Percentiles rank a stretch among this genome's conserved stretches.
Evolutionary conservation across 768 basidiomycete genomes (phyloP).

Genomic region (Tulasnella sp.): DNA sequence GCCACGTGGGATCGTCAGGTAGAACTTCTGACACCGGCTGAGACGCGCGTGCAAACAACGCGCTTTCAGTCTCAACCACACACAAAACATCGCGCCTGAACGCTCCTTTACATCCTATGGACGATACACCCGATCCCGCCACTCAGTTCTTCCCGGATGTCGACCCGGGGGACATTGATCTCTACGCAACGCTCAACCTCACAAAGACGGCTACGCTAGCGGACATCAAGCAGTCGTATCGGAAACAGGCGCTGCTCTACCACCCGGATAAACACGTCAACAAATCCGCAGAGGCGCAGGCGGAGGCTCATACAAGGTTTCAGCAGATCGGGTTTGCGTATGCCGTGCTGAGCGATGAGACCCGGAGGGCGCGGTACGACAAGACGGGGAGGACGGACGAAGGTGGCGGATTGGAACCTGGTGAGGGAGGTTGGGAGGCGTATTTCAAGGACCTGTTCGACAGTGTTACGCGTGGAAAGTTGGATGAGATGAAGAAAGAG

Average conservation of each 20-base stretch:
- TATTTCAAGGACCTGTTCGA: constrained; percentile 91
- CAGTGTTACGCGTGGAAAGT: constrained; percentile 65
- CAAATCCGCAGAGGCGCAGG: background rate
- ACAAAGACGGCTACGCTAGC: constrained; percentile 42
- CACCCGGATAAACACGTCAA: constrained; percentile 19
- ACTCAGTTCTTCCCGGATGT: constrained; percentile 64
- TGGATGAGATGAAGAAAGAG: constrained; percentile 87
- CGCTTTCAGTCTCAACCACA: constrained; percentile 1
- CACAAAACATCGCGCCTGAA: background rate
- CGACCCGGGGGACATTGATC: constrained; percentile 45
- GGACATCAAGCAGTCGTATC: constrained; percentile 49
- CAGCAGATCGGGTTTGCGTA: constrained; percentile 94
- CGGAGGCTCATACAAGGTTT: constrained; percentile 63
- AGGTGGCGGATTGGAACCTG: constrained; percentile 46
- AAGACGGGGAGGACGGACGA: constrained; percentile 77
- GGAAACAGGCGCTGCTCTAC: constrained; percentile 21
- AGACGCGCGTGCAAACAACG: background rate
- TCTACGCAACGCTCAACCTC: constrained; percentile 63
- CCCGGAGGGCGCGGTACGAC: constrained; percentile 66
- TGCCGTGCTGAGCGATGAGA: constrained; percentile 70
- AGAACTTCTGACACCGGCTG: too few relatives aligned
- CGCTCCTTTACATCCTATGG: constrained; percentile 32
- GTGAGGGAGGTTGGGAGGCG: constrained; percentile 84
- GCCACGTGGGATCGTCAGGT: too few relatives aligned
- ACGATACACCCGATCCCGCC: constrained; percentile 53